These are phyloP conservation scores for Canariomyces notabilis DNA, from an alignment of 2,329 filamentous ascomycete species.

Conservation along the genomic window DNA sequence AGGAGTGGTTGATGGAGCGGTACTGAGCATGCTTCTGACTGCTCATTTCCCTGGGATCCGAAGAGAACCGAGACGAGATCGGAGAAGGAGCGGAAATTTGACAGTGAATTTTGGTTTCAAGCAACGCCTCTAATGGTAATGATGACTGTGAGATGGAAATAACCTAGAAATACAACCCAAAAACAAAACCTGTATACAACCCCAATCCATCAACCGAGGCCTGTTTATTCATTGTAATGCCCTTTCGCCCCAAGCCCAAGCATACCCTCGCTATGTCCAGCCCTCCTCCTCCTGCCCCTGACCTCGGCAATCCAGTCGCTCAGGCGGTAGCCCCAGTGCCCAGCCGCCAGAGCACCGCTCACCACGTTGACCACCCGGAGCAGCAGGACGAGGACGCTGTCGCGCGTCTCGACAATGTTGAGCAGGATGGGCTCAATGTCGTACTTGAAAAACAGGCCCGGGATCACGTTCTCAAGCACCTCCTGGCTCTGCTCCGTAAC, in stretches of 20 bases:
- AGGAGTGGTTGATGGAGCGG: slow-evolving; percentile 59
- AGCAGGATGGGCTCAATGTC: slow-evolving; percentile 95
- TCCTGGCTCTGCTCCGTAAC: slow-evolving; percentile 80
- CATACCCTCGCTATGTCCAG: slow-evolving; percentile 43
- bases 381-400: slow-evolving; percentile 66
- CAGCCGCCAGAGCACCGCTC: slow-evolving; percentile 84
- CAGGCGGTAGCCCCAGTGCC: slow-evolving; percentile 87
- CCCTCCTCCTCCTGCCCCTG: slow-evolving; percentile 44
- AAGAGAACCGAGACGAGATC: neutral
- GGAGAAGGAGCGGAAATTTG: neutral
- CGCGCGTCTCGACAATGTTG: slow-evolving; percentile 75
- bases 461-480: slow-evolving; percentile 66
- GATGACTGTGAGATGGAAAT: neutral
- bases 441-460: slow-evolving; percentile 97
- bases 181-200: slow-evolving; percentile 7
- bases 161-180: neutral
- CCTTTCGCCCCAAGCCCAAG: slow-evolving; percentile 48
- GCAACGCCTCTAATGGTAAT: neutral
- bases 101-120: neutral
- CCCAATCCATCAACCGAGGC: neutral
- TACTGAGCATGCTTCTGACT: slow-evolving; percentile 41
- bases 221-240: slow-evolving; percentile 7
- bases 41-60: neutral
- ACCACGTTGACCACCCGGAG: slow-evolving; percentile 87
- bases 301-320: slow-evolving; percentile 66